phyloP scores from a whole-genome alignment of 1,284 basidiomycete genomes.

The Rhizoctonia solani region DNA sequence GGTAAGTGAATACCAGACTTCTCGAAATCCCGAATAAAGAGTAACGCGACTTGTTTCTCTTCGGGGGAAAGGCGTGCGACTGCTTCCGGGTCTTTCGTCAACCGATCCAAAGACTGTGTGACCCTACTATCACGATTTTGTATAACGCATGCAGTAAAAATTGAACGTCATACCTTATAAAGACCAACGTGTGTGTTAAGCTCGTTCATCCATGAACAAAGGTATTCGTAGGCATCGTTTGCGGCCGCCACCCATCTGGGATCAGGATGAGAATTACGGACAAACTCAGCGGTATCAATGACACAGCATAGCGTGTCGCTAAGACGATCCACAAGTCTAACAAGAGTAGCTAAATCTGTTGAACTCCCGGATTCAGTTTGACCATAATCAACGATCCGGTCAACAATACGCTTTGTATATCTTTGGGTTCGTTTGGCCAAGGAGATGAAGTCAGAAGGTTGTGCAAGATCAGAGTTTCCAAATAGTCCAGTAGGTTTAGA shows the following conservation, averaged over 20 bases:
- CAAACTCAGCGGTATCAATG: constrained; percentile 93
- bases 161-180: constrained; percentile 72
- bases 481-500: constrained; percentile 37
- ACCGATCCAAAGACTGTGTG: constrained; percentile 36
- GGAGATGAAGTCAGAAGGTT: constrained; percentile 33
- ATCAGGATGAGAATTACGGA: constrained; percentile 93
- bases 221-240: constrained; percentile 84
- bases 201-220: constrained; percentile 97
- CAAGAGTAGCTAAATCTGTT: constrained; percentile 66
- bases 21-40: constrained; percentile 96
- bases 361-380: constrained; percentile 68
- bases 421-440: constrained; percentile 71
- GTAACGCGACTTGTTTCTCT: constrained; percentile 78
- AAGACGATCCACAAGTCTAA: constrained; percentile 70
- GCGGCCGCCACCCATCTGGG: constrained; percentile 79
- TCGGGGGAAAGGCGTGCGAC: constrained; percentile 43
- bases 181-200: constrained; percentile 94
- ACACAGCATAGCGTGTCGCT: constrained; percentile 95
- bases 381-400: constrained; percentile 68
- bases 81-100: constrained; percentile 45
- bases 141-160: constrained; percentile 12
- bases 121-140: constrained; percentile 12
- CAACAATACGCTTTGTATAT: constrained; percentile 73
- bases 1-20: constrained; percentile 95
- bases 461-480: constrained; percentile 35